Percentiles rank a stretch among this genome's conserved stretches.
These are phyloP conservation scores for Larix kaempferi DNA, from an alignment of 75 land plant species.

Conservation along the genomic window DNA sequence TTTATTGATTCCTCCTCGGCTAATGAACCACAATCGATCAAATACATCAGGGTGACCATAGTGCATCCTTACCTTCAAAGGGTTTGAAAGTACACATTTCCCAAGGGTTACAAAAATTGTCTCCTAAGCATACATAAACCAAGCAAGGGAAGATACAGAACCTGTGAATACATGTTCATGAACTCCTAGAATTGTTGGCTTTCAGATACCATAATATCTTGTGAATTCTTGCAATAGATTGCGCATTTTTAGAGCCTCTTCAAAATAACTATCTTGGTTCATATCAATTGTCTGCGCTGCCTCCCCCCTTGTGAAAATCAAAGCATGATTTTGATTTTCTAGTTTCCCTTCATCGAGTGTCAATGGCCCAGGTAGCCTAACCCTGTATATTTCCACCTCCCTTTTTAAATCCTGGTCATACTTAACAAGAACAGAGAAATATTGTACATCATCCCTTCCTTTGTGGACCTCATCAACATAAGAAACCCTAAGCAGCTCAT, in stretches of 20 bases:
- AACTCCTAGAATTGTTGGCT: constrained; percentile 86
- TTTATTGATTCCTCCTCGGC: constrained; percentile 93
- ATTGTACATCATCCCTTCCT: constrained; percentile 38
- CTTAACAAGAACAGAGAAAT: constrained; percentile 84
- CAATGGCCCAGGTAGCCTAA: constrained; percentile 80
- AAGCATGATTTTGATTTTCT: constrained; percentile 96
- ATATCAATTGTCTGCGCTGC: constrained; percentile 98
- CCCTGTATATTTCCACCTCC: constrained; percentile 86
- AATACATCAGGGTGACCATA: constrained; percentile 99
- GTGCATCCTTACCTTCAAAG: constrained; percentile 92
- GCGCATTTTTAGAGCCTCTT: constrained; percentile 91
- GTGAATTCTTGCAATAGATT: constrained; percentile 87
- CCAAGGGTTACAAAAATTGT: constrained; percentile 96
- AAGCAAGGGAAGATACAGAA: constrained; percentile 92
- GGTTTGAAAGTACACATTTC: constrained; percentile 90
- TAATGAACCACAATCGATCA: constrained; percentile 85
- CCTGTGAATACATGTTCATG: constrained; percentile 97
- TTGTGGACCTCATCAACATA: constrained; percentile 79
- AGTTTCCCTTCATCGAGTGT: constrained; percentile 98
- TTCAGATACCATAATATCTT: constrained; percentile 61
- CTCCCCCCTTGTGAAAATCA: constrained; percentile 95
- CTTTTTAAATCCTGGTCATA: constrained; percentile 55
- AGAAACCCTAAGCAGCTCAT: constrained; percentile 85
- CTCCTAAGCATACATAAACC: constrained; percentile 99
- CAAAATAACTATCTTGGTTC: constrained; percentile 98